Evolutionary conservation across 108 stramenopile species (phyloP).

Genomic region (Hondaea fermentalgiana): DNA sequence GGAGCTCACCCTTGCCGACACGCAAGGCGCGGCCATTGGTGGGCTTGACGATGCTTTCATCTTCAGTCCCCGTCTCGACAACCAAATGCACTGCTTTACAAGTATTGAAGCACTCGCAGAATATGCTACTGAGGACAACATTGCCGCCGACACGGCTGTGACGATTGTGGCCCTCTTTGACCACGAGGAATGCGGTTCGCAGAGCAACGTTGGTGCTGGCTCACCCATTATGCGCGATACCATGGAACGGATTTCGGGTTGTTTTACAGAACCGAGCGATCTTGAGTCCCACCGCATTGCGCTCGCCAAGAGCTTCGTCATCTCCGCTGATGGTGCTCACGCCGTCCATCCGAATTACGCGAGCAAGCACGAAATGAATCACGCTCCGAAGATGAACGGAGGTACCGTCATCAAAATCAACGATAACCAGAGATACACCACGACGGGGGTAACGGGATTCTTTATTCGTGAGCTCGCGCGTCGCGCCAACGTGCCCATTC

Average conservation of each 20-base stretch:
- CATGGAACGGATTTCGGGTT: slow-evolving; percentile 62
- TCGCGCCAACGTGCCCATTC: slow-evolving; percentile 57
- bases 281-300: slow-evolving; percentile 45
- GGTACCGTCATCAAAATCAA: slow-evolving; percentile 97
- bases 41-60: slow-evolving; percentile 78
- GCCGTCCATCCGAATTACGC: slow-evolving; percentile 94
- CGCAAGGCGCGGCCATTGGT: slow-evolving; percentile 72
- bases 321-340: slow-evolving; percentile 85
- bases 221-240: slow-evolving; percentile 69
- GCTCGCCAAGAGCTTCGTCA: slow-evolving; percentile 29
- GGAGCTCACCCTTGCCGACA: slow-evolving; percentile 81
- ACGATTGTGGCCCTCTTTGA: slow-evolving; percentile 82
- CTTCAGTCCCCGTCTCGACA: slow-evolving; percentile 83
- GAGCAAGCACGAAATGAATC: slow-evolving; percentile 78
- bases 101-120: slow-evolving; percentile 63
- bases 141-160: slow-evolving; percentile 33
- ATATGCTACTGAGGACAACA: background rate
- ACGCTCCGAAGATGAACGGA: slow-evolving; percentile 79
- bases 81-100: slow-evolving; percentile 79
- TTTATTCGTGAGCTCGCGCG: slow-evolving; percentile 73
- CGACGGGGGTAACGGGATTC: slow-evolving; percentile 72
- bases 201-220: slow-evolving; percentile 62
- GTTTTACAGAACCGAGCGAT: slow-evolving; percentile 48
- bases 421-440: slow-evolving; percentile 89
- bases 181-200: slow-evolving; percentile 89